These are phyloP conservation scores for Hypoxylon sp. DNA, from an alignment of 2,329 filamentous ascomycete genomes.

Conservation along the genomic window DNA sequence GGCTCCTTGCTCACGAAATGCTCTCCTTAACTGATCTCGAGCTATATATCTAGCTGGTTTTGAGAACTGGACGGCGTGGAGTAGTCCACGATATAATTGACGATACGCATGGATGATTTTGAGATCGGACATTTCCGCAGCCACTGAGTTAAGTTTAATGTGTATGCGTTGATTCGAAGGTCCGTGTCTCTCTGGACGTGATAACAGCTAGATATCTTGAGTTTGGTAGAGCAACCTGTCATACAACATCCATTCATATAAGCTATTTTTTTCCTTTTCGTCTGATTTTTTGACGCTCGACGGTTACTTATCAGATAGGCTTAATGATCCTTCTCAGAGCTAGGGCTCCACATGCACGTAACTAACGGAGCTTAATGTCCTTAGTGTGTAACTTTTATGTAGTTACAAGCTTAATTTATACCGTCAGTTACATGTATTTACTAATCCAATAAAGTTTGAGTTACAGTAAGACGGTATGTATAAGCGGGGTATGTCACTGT, in stretches of 20 bases:
- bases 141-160: background rate
- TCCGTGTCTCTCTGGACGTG: background rate
- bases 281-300: background rate
- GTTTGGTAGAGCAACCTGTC: background rate
- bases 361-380: slow-evolving; percentile 2
- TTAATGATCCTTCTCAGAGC: slow-evolving; percentile 1
- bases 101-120: slow-evolving; percentile 77
- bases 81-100: slow-evolving; percentile 74
- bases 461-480: slow-evolving; percentile 13
- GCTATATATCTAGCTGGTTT: slow-evolving; percentile 76
- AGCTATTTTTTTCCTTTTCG: background rate
- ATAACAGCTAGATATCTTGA: slow-evolving; percentile 2
- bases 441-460: slow-evolving; percentile 30
- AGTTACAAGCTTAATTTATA: background rate
- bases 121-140: slow-evolving; percentile 53
- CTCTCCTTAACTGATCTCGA: slow-evolving; percentile 71
- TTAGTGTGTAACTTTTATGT: slow-evolving; percentile 15
- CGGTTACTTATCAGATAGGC: slow-evolving; percentile 2
- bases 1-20: slow-evolving; percentile 68
- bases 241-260: slow-evolving; percentile 8
- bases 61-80: slow-evolving; percentile 81
- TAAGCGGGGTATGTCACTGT: slow-evolving; percentile 34
- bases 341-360: background rate
- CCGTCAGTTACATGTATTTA: slow-evolving; percentile 13
- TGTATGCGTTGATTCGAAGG: slow-evolving; percentile 1